Conservation (phyloP, 2,329 filamentous ascomycete species). For the Fusarium sp. region DNA sequence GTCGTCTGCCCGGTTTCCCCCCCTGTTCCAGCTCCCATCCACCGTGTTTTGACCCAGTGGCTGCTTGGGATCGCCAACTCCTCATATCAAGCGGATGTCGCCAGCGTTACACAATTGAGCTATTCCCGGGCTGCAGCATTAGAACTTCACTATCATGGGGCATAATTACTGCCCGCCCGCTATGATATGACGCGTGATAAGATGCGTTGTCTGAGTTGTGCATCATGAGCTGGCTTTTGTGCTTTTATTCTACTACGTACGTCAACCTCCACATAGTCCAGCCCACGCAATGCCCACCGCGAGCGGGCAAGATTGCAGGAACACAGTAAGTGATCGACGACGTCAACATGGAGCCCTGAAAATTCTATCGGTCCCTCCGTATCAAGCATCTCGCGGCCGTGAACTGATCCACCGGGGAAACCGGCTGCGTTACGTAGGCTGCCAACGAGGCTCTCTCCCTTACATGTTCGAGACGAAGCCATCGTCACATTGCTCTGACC, state of each 20-base stretch:
- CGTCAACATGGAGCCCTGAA: constrained; percentile 31
- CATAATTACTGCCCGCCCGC: constrained; percentile 28
- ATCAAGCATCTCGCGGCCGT: constrained; percentile 20
- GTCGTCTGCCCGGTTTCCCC: constrained; percentile 24
- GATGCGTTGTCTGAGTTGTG: constrained; percentile 34
- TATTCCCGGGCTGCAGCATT: constrained; percentile 35
- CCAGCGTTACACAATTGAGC: constrained; percentile 19
- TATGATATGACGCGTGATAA: constrained; percentile 2
- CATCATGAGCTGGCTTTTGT: constrained; percentile 15
- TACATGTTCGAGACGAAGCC: constrained; percentile 25
- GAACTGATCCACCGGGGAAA: constrained; percentile 38
- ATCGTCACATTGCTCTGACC: constrained; percentile 24
- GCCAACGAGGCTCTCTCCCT: constrained; percentile 27
- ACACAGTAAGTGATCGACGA: constrained; percentile 26
- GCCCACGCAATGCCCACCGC: constrained; percentile 21
- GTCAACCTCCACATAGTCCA: constrained; percentile 3
- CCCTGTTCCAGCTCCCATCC: constrained; percentile 6
- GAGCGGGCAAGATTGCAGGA: constrained; percentile 34
- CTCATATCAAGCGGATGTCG: constrained; percentile 39
- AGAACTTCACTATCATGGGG: constrained; percentile 28
- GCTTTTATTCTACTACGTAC: constrained; percentile 8
- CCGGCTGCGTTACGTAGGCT: constrained; percentile 23
- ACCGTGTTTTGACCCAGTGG: constrained; percentile 21
- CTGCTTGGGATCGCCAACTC: constrained; percentile 36
- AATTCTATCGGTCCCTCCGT: constrained; percentile 23